Evolutionary conservation across 345 rosid genomes (phyloP), one percentile per base, ranked within the genome.

Genomic region (Kernera saxatilis): DNA sequence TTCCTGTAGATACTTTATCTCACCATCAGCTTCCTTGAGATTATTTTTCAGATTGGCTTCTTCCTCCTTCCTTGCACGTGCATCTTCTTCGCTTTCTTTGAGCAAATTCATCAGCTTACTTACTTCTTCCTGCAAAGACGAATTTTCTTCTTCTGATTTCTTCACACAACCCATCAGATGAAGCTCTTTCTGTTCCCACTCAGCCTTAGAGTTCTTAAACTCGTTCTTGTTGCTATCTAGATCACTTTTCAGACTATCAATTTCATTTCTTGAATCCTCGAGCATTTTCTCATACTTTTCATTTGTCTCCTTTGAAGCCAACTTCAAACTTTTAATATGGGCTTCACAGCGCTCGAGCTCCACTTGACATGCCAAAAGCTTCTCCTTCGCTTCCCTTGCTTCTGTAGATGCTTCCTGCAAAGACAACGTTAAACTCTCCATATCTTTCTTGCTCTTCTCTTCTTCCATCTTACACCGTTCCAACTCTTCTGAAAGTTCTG

Each of bases 381-480:
- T 83, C 78, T 85, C 95, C 77, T 90, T 83, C 1, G 82, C 83
- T 67, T 90, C 91, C 72, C 84, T 85, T 26, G 91, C 85, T 84
- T 92, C 98, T 12, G 77, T 74, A 44, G 93, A 86, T 54, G 84
- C 96, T 82, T 87, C 93, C 59, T 90, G 96, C 56, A 88, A 83
- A 58, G 94, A 91, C 46, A 86, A 83, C 44, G 87, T 87, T 66
- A 92, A 78, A 64, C 88, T 85, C 75, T 88, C 98, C 83, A 83
- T 84, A 43, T 89, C 93, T 81, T 88, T 85, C 84, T 90, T 90
- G 82, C 88, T 85, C 82, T 84, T 86, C 81, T 85, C 93, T 74
- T 88, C 97, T 81, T 88, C 95, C 21, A 82, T 83, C 77, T 73
- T 84, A 43, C 79, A 81, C 27, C 60, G 85, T 71, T 86, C 88